phyloP scores from a whole-genome alignment of 345 rosid species.

The Boechera retrofracta region DNA sequence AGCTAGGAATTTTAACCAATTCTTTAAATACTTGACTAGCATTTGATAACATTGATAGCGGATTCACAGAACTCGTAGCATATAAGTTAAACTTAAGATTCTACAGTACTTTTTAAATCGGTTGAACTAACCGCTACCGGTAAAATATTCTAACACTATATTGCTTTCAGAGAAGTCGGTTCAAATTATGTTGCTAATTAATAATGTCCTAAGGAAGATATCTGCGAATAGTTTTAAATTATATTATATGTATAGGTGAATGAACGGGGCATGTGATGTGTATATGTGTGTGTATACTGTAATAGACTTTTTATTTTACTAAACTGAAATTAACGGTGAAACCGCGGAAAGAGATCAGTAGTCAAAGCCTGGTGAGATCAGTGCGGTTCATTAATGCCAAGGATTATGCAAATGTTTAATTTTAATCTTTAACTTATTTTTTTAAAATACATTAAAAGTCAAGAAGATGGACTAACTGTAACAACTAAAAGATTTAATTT shows the following conservation, averaged over 20 bases:
- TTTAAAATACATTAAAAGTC: constrained; percentile 18
- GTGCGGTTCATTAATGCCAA: constrained; percentile 14
- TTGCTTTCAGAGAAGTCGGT: not conserved
- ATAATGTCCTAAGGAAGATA: not conserved
- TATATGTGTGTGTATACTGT: not conserved
- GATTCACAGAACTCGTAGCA: not conserved
- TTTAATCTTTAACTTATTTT: not conserved
- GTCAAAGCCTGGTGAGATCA: constrained; percentile 25
- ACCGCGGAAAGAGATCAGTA: not conserved
- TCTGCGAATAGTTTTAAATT: not conserved
- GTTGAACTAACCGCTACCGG: not conserved
- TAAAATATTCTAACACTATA: not conserved
- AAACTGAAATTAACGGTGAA: constrained; percentile 25
- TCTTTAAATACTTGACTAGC: not conserved
- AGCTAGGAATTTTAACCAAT: not conserved
- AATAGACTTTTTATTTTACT: not conserved
- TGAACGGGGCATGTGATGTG: not conserved
- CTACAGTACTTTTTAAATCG: not conserved
- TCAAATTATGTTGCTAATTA: not conserved
- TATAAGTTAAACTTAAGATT: not conserved
- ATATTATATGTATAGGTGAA: not conserved
- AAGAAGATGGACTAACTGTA: constrained; percentile 26
- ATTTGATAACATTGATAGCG: not conserved
- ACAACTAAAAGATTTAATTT: constrained; percentile 13
- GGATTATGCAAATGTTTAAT: constrained; percentile 1